Base-by-base conservation (phyloP, 2,329 filamentous ascomycete species). In the Hymenoscyphus occultus region DNA sequence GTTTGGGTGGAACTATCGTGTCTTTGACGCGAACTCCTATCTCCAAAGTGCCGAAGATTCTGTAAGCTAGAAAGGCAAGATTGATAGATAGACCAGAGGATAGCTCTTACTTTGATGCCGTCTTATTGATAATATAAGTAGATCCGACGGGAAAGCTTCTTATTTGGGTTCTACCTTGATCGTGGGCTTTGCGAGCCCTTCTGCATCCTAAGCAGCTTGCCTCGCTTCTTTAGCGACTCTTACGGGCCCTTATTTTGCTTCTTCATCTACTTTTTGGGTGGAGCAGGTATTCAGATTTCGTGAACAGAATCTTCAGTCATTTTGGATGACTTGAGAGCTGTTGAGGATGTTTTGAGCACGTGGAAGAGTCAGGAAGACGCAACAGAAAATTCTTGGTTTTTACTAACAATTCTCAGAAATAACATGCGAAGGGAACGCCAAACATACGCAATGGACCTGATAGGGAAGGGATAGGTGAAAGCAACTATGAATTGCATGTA, bases 11-110 rank as follows among this genome's bases (percentile, higher is more conserved):
- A 48, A 60, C 28, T 0, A 60, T 28, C 5, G 59, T 51, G 6
- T 39, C 59, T 51, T 60, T 60, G 1, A 32, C 59, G 14, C 48
- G 59, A 4, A 39, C 59, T 35, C 59, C 59, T n/a, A 60, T 31
- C 5, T 39, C 48, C 28, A 60, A 31, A 9, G 59, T 31, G 2
- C 59, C 59, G 19, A 60, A 60, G 1, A 40, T 51, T 48, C 32
- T 60, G 22, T 40, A 60, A 28, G 48, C 19, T 35, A 35, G 28
- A 40, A 22, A 51, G 16, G 59, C 59, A 13, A 60, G 19, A 14
- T 48, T 39, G 19, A 60, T 35, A 28, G 59, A 51, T 2, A 60
- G 59, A n/a, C 59, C 59, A 16, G 59, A 60, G 9, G 39, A 14
- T 3, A 40, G 31, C 16, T 45, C 14, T 7, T 35, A 22, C 2